Evolutionary conservation across 2,329 filamentous ascomycete species (phyloP).

Genomic region (Epichloe glyceriae): DNA sequence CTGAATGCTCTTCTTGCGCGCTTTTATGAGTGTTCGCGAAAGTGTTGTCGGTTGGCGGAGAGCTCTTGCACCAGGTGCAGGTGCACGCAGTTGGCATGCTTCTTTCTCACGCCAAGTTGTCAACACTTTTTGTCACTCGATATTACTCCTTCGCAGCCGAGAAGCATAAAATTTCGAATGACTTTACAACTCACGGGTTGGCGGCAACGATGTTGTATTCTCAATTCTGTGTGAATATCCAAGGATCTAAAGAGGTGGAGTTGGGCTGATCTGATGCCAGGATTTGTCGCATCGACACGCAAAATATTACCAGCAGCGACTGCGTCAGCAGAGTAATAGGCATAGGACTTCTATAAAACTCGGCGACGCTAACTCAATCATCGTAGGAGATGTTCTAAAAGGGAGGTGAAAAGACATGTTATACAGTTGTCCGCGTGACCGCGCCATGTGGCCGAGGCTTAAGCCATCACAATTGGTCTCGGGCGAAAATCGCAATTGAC

Average conservation of each 20-base stretch:
- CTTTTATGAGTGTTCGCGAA: not conserved
- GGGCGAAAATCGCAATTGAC: not conserved
- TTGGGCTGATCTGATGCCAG: not conserved
- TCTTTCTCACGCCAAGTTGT: not conserved
- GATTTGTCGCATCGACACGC: not conserved
- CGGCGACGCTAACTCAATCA: not conserved
- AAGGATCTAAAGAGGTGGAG: no score
- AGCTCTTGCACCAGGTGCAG: not conserved
- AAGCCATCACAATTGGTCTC: not conserved
- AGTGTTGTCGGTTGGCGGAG: not conserved
- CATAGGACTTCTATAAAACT: no score
- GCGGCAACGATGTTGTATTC: no score
- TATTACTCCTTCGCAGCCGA: no score
- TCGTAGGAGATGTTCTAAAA: not conserved
- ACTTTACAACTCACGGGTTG: no score
- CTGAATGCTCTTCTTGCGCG: not conserved
- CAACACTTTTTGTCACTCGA: not conserved
- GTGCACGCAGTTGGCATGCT: not conserved
- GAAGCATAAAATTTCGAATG: no score
- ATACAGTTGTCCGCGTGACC: not conserved
- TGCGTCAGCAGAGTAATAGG: no score
- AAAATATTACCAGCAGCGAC: not conserved
- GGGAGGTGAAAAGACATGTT: no score
- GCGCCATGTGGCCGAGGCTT: not conserved
- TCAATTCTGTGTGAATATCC: no score